Base-by-base conservation (phyloP, 495 filamentous ascomycete species). In the Pseudomonodictys pantanalensis region DNA sequence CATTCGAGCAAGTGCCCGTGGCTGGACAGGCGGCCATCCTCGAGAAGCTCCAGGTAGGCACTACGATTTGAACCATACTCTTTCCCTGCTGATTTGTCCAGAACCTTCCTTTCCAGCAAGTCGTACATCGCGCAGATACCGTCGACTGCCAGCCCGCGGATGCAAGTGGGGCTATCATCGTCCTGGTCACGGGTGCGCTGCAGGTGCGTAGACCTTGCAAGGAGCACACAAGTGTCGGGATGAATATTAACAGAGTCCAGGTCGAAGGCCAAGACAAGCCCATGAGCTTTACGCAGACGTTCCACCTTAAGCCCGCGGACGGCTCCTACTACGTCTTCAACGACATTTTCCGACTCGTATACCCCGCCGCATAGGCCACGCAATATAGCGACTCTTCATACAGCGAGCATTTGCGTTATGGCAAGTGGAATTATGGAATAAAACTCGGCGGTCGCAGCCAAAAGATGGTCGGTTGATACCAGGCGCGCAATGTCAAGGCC, bases 341-440 rank as follows among this genome's bases (percentile, higher is more conserved):
- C 79, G 91, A 97, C 70, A 76, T 96, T 75, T 97, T 96, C 83
- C 85, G 85, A 65, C 79, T 97, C 56, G 79, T 92, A 61, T 91
- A 88, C 75, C 65, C 70, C 9, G 71, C 70, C 20, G 66, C 68
- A n/a, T 72, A 63, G 35, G 12, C 9, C 22, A 15, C 24, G 9
- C 12, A 4, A 3, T 41, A 15, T 41, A 3, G n/a, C n/a, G n/a
- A n/a, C n/a, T n/a, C n/a, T n/a, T n/a, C n/a, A n/a, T n/a, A n/a
- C n/a, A n/a, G n/a, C n/a, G n/a, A n/a, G n/a, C n/a, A n/a, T n/a
- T n/a, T n/a, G n/a, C n/a, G n/a, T n/a, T n/a, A n/a, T n/a, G n/a
- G n/a, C n/a, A n/a, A n/a, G n/a, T n/a, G n/a, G n/a, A n/a, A n/a
- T n/a, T n/a, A n/a, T n/a, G n/a, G n/a, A n/a, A n/a, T n/a, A n/a